Conservation (phyloP, 2,329 filamentous ascomycete species). For the Fusarium bulbicola region DNA sequence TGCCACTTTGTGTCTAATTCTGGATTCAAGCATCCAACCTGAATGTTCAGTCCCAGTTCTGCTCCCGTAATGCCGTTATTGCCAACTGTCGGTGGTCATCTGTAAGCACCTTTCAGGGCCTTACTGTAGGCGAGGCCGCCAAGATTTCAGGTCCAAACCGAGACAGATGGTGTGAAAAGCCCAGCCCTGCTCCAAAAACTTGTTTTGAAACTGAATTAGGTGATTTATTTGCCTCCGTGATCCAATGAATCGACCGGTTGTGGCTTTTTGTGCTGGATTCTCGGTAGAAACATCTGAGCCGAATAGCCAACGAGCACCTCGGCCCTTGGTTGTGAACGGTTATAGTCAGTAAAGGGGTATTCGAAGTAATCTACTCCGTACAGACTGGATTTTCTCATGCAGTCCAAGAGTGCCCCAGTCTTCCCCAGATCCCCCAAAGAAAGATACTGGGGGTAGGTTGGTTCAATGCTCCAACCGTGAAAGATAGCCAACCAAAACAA, state of each 20-base stretch:
- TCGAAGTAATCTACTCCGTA: not conserved
- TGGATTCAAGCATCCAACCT: not conserved
- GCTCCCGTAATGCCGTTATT: not conserved
- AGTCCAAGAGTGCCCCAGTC: not conserved
- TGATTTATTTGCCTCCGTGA: not conserved
- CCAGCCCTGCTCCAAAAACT: not conserved
- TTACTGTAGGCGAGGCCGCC: not conserved
- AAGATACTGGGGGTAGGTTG: not conserved
- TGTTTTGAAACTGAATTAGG: not conserved
- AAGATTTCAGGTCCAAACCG: not conserved
- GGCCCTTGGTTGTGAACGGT: not conserved
- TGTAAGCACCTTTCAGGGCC: not conserved
- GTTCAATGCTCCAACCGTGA: not conserved
- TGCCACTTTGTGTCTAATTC: not conserved
- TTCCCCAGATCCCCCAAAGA: not conserved
- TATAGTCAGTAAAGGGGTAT: not conserved
- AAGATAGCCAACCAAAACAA: not conserved
- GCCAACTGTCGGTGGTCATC: not conserved
- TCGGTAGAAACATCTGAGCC: not conserved
- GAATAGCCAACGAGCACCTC: not conserved
- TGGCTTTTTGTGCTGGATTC: not conserved
- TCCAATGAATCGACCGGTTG: not conserved
- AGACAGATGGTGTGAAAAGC: constrained; percentile 4
- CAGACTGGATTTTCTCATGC: not conserved
- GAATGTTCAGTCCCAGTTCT: not conserved